Evolutionary conservation across 202 grass and related monocot species (phyloP), one percentile per base, ranked within the genome.

Genomic region (Miscanthus sacchariflorus): DNA sequence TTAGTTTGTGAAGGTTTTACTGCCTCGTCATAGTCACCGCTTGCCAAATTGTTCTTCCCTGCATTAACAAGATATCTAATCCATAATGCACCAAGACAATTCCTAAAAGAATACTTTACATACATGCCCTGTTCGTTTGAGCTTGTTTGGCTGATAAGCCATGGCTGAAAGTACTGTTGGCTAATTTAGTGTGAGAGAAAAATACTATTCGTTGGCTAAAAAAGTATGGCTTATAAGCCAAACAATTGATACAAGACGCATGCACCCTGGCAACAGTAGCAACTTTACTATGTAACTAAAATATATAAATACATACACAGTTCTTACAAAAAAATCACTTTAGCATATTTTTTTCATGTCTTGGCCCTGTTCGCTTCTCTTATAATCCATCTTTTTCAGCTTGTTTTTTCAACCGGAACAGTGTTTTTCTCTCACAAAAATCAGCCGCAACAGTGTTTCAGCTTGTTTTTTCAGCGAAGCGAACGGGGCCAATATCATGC

Each of bases 21-120:
- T 72, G 76, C 72, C 64, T 93, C 91, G 59, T 95, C 84, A 68
- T 89, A 85, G 70, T 82, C 85, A 90, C 88, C 87, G 4, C 84
- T 87, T 50, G 88, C 85, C 10, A 83, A 87, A 89, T 75, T 90
- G 78, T 35, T 95, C 80, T 84, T 93, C 56, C 85, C 93, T 95
- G 87, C 17, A 18, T 54, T 54, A 33, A 49, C 24, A 49, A 54
- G 46, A 74, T 4, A 76, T 70, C 19, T 30, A 58, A 64, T 72
- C 76, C 21, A 59, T 64, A 17, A 77, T 7, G 48, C 28, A 56
- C 46, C 74, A 58, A 50, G 24, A 52, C 7, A 52, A 13, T 36
- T 36, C 48, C 4, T 76, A 27, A 49, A 50, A 76, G 12, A 59
- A 58, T 3, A 42, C n/a, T 59, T 21, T 30, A 30, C 28, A 30